These are phyloP conservation scores for Penicillium nucicola DNA, from an alignment of 495 filamentous ascomycete species.

Conservation along the genomic window DNA sequence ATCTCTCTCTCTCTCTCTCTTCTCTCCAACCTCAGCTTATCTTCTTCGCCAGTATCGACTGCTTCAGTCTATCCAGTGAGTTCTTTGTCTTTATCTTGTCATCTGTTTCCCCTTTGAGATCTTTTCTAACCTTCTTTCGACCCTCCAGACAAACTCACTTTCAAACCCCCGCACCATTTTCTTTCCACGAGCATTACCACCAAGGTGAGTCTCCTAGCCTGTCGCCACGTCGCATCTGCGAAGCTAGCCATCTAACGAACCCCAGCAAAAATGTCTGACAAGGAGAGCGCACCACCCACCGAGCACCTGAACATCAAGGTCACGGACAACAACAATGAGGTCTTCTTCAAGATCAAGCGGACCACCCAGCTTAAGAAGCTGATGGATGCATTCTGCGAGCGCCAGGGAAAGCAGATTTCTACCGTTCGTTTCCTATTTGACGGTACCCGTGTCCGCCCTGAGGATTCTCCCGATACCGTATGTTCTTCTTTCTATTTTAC, in stretches of 20 bases:
- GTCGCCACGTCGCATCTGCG: neutral
- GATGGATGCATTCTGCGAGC: constrained; percentile 98
- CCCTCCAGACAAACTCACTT: neutral
- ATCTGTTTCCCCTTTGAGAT: neutral
- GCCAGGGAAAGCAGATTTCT: constrained; percentile 81
- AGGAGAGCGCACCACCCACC: constrained; percentile 48
- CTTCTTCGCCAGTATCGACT: constrained; percentile 4
- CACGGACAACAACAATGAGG: constrained; percentile 99
- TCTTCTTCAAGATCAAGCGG: constrained; percentile 99
- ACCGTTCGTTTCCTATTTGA: constrained; percentile 96
- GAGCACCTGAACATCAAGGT: constrained; percentile 99
- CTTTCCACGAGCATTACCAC: neutral
- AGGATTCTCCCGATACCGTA: constrained; percentile 89
- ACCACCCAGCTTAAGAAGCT: constrained; percentile 94
- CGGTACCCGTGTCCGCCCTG: constrained; percentile 81
- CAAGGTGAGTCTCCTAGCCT: constrained; percentile 9
- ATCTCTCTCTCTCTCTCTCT: constrained; percentile 19
- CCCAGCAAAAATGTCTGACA: constrained; percentile 19
- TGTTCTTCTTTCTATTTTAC: constrained; percentile 34
- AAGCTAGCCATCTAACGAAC: constrained; percentile 1
- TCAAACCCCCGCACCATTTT: neutral
- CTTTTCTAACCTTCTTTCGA: neutral
- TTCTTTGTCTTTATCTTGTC: neutral
- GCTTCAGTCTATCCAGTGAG: neutral
- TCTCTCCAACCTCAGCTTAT: constrained; percentile 4